Conservation (phyloP, 495 filamentous ascomycete species). For the Aspergillus incahuasiensis region DNA sequence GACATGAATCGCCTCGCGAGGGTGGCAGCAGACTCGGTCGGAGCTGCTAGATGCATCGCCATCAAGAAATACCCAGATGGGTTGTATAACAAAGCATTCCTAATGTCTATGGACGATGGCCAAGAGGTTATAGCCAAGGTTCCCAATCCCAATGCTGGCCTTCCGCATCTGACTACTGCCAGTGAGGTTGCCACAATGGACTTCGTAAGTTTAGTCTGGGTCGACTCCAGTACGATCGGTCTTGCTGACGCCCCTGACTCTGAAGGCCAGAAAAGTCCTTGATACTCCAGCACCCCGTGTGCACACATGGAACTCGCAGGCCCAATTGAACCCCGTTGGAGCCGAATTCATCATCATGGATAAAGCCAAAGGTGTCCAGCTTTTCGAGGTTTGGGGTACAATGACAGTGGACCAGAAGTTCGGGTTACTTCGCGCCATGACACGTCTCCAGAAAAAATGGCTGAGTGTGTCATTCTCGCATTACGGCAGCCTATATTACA, state of each 20-base stretch:
- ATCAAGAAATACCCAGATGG: slow-evolving; percentile 33
- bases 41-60: slow-evolving; percentile 26
- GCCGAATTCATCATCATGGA: slow-evolving; percentile 39
- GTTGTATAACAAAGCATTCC: slow-evolving; percentile 39
- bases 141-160: slow-evolving; percentile 35
- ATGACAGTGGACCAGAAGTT: slow-evolving; percentile 27
- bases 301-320: slow-evolving; percentile 24
- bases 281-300: slow-evolving; percentile 26
- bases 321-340: slow-evolving; percentile 25
- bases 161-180: slow-evolving; percentile 29
- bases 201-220: slow-evolving; percentile 23
- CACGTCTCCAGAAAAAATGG: slow-evolving; percentile 28
- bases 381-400: slow-evolving; percentile 26
- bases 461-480: slow-evolving; percentile 27
- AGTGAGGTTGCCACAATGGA: slow-evolving; percentile 42
- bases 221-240: slow-evolving; percentile 3
- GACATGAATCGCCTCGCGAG: slow-evolving; percentile 30
- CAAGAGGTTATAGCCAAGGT: slow-evolving; percentile 33
- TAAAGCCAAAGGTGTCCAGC: slow-evolving; percentile 23
- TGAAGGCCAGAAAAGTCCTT: slow-evolving; percentile 20
- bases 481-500: slow-evolving; percentile 32
- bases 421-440: slow-evolving; percentile 30
- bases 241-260: slow-evolving; percentile 12
- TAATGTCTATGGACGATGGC: slow-evolving; percentile 40
- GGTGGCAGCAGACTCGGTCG: slow-evolving; percentile 32